phyloP scores from a whole-genome alignment of 768 basidiomycete genomes.

The Neoboletus subvelutipes region DNA sequence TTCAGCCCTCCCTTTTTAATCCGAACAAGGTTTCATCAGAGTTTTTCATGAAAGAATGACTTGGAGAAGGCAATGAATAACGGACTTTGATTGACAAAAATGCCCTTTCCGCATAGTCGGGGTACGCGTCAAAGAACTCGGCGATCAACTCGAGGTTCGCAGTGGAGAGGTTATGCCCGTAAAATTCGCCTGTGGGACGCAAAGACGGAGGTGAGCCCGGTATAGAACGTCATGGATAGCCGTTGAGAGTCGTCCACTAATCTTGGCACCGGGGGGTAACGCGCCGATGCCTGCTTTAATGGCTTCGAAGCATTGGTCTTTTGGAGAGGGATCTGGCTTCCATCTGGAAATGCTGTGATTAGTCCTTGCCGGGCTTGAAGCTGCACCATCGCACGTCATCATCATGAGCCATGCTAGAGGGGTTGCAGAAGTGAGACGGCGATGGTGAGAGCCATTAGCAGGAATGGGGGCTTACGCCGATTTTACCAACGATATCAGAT shows the following conservation, averaged over 20 bases:
- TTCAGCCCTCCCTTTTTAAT: slow-evolving; percentile 5
- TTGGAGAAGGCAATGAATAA: slow-evolving; percentile 13
- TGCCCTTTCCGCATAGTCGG: slow-evolving; percentile 30
- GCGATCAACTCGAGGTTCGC: slow-evolving; percentile 51
- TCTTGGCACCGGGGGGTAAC: slow-evolving; percentile 43
- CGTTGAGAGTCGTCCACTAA: slow-evolving; percentile 17
- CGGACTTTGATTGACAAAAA: slow-evolving; percentile 36
- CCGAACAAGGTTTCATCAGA: background rate
- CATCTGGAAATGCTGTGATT: slow-evolving; percentile 28
- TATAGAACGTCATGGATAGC: background rate
- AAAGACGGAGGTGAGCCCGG: background rate
- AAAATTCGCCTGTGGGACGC: slow-evolving; percentile 51
- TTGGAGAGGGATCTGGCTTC: slow-evolving; percentile 46
- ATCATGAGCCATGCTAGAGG: slow-evolving; percentile 51
- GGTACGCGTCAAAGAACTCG: slow-evolving; percentile 34
- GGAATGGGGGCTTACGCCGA: slow-evolving; percentile 32
- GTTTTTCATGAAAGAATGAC: no score
- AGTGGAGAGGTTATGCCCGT: slow-evolving; percentile 40
- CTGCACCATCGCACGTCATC: slow-evolving; percentile 46
- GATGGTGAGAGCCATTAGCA: background rate
- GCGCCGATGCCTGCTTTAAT: slow-evolving; percentile 54
- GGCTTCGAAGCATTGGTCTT: slow-evolving; percentile 60
- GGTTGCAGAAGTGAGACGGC: background rate
- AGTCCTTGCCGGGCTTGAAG: background rate
- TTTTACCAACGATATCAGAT: slow-evolving; percentile 37